These are phyloP conservation scores for Annulohypoxylon maeteangense DNA, from an alignment of 495 filamentous ascomycete species.

Conservation along the genomic window DNA sequence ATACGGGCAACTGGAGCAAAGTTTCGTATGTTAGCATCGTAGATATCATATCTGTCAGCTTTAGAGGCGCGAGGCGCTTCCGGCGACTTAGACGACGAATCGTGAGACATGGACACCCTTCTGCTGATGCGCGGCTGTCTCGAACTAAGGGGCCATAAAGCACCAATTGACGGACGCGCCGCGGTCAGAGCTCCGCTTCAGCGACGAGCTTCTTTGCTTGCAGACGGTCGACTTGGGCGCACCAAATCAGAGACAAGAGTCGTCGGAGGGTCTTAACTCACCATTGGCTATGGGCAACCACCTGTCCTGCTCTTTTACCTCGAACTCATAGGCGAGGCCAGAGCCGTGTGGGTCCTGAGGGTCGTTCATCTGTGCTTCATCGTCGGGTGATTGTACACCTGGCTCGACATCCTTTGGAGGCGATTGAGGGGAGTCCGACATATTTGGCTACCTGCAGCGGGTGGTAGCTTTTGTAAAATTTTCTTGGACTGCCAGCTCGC, in stretches of 20 bases:
- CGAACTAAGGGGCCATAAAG: conserved; percentile 47
- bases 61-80: conserved; percentile 59
- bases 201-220: conserved; percentile 46
- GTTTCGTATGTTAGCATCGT: conserved; percentile 90
- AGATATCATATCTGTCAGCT: conserved; percentile 59
- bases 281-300: conserved; percentile 99
- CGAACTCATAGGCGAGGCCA: conserved; percentile 84
- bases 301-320: conserved; percentile 99
- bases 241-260: conserved; percentile 55
- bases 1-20: conserved; percentile 96
- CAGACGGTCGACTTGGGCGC: conserved; percentile 61
- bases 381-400: conserved; percentile 92
- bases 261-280: conserved; percentile 69
- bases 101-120: conserved; percentile 62
- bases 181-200: conserved; percentile 48
- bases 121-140: conserved; percentile 48
- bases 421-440: conserved; percentile 95
- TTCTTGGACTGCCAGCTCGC: conserved; percentile 63
- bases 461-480: conserved; percentile 66
- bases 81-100: conserved; percentile 59
- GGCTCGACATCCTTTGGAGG: conserved; percentile 94
- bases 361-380: conserved; percentile 72
- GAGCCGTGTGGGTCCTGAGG: conserved; percentile 67
- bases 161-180: conserved; percentile 51
- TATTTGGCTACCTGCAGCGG: conserved; percentile 79